These are phyloP conservation scores for Melampsora americana DNA, from an alignment of 1,284 basidiomycete genomes.

Conservation along the genomic window DNA sequence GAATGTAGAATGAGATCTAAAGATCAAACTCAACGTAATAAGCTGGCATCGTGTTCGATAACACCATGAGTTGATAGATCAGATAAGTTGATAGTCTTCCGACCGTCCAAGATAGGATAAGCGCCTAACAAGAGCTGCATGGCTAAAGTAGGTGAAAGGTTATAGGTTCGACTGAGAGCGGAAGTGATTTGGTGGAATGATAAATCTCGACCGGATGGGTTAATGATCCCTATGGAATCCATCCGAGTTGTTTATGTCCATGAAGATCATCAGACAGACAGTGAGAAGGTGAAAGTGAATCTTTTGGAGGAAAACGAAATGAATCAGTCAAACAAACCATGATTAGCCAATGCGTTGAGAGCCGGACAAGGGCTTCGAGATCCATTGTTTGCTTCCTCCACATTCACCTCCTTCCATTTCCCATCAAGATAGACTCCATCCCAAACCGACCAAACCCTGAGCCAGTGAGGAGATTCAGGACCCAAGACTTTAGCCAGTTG, in stretches of 20 bases:
- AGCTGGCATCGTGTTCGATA: slow-evolving; percentile 39
- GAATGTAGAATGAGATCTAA: not conserved
- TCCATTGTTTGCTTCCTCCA: not conserved
- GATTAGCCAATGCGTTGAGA: slow-evolving; percentile 41
- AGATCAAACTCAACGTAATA: slow-evolving; percentile 10
- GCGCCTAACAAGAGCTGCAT: slow-evolving; percentile 46
- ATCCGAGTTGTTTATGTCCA: too few species aligned
- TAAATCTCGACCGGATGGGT: slow-evolving; percentile 45
- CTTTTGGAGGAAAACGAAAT: not conserved
- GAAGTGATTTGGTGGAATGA: slow-evolving; percentile 39
- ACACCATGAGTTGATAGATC: slow-evolving; percentile 30
- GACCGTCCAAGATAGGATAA: slow-evolving; percentile 40
- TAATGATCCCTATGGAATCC: slow-evolving; percentile 28
- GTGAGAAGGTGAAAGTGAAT: not conserved
- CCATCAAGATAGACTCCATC: slow-evolving; percentile 42
- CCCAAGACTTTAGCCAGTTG: slow-evolving; percentile 1
- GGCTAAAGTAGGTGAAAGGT: slow-evolving; percentile 46
- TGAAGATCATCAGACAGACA: too few species aligned
- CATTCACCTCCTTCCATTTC: slow-evolving; percentile 26
- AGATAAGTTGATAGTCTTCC: slow-evolving; percentile 12
- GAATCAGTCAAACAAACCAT: slow-evolving; percentile 7
- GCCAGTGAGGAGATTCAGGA: slow-evolving; percentile 14
- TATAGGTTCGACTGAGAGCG: slow-evolving; percentile 44
- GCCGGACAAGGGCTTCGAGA: slow-evolving; percentile 45
- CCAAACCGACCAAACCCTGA: slow-evolving; percentile 44